These are phyloP conservation scores for Aulographum hederae DNA, from an alignment of 2,329 filamentous ascomycete genomes.

Conservation along the genomic window DNA sequence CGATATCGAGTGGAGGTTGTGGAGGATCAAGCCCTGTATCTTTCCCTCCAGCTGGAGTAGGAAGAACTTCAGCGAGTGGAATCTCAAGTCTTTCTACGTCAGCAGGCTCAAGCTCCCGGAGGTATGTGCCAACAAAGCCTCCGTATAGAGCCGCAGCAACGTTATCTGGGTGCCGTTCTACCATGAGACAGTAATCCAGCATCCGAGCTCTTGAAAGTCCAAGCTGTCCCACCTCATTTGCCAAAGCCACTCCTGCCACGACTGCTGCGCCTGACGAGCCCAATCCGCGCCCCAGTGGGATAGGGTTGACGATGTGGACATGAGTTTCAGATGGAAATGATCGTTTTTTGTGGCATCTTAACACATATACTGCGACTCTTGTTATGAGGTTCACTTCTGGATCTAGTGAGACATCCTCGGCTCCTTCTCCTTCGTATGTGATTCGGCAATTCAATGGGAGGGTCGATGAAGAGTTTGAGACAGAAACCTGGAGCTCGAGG, in stretches of 20 bases:
- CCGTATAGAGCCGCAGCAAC: constrained; percentile 90
- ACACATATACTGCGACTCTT: constrained; percentile 80
- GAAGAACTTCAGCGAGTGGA: constrained; percentile 81
- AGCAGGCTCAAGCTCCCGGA: constrained; percentile 78
- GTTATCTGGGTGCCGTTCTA: constrained; percentile 36
- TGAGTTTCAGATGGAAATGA: constrained; percentile 72
- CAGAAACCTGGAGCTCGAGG: constrained; percentile 71
- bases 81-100: constrained; percentile 86
- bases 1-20: constrained; percentile 78
- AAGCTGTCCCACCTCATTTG: constrained; percentile 71
- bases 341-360: constrained; percentile 77
- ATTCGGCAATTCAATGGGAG: constrained; percentile 68
- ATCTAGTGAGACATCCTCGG: constrained; percentile 63
- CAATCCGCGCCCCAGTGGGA: constrained; percentile 77
- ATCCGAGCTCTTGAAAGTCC: constrained; percentile 62
- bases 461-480: constrained; percentile 39
- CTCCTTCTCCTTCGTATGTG: constrained; percentile 73
- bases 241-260: constrained; percentile 84
- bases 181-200: constrained; percentile 95
- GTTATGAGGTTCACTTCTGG: constrained; percentile 87
- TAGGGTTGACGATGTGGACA: constrained; percentile 89
- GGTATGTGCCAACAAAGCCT: constrained; percentile 90
- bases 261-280: constrained; percentile 94
- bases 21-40: constrained; percentile 80
- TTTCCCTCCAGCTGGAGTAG: constrained; percentile 72